Conservation (phyloP, 2,329 filamentous ascomycete species). For the Trichoderma sp. region DNA sequence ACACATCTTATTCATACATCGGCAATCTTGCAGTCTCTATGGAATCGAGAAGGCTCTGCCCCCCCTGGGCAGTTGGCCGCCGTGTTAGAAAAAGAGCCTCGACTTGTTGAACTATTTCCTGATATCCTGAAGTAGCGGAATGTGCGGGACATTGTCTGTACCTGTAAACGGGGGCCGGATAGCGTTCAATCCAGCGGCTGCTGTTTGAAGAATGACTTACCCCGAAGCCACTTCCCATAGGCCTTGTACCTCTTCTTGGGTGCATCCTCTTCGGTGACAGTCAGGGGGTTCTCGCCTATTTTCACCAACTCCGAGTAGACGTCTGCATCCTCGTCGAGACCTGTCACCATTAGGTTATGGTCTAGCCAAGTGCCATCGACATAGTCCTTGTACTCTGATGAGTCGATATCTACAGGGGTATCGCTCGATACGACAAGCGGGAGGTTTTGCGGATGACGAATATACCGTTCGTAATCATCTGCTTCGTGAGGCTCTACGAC, state of each 20-base stretch:
- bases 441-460: conserved; percentile 83
- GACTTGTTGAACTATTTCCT: conserved; percentile 31
- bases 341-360: conserved; percentile 52
- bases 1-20: conserved; percentile 23
- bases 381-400: conserved; percentile 75
- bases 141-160: not conserved
- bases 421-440: conserved; percentile 75
- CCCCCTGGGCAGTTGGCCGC: conserved; percentile 22
- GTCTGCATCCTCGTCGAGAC: conserved; percentile 42
- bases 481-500: conserved; percentile 72
- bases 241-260: conserved; percentile 95
- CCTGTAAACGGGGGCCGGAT: not conserved
- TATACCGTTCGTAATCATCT: conserved; percentile 83
- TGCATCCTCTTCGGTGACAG: conserved; percentile 80
- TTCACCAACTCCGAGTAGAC: conserved; percentile 75
- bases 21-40: conserved; percentile 25
- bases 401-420: conserved; percentile 55
- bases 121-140: not conserved
- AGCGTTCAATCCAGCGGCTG: conserved; percentile 56
- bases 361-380: conserved; percentile 65
- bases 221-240: conserved; percentile 89
- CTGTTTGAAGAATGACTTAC: conserved; percentile 96
- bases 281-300: conserved; percentile 78
- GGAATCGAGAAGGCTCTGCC: conserved; percentile 21
- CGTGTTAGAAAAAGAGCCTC: conserved; percentile 28